These are phyloP conservation scores for Vanilla planifolia DNA, from an alignment of 106 monocot genomes.

Conservation along the genomic window DNA sequence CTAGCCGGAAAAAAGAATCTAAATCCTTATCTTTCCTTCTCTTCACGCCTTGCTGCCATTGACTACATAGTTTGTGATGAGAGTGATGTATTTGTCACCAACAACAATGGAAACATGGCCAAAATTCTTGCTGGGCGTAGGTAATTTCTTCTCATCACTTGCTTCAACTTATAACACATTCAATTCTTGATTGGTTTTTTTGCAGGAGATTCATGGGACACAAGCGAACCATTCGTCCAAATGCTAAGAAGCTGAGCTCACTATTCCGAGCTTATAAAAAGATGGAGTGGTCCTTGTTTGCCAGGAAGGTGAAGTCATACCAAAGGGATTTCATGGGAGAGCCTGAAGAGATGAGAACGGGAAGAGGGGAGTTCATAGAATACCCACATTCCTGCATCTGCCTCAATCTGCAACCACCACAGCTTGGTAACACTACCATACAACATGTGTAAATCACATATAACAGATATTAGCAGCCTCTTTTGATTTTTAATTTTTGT, in stretches of 20 bases:
- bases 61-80: slow-evolving; percentile 92
- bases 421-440: too few species aligned
- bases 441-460: too few species aligned
- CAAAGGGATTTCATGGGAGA: slow-evolving; percentile 93
- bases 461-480: too few species aligned
- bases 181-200: too few species aligned
- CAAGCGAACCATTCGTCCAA: slow-evolving; percentile 89
- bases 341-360: slow-evolving; percentile 82
- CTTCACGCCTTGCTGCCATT: slow-evolving; percentile 89
- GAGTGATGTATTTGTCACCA: slow-evolving; percentile 92
- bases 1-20: slow-evolving; percentile 56
- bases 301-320: slow-evolving; percentile 43
- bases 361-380: slow-evolving; percentile 85
- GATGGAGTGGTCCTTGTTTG: slow-evolving; percentile 60
- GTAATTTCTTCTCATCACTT: slow-evolving; percentile 20
- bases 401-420: slow-evolving; percentile 11
- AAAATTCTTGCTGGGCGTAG: slow-evolving; percentile 90
- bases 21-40: slow-evolving; percentile 53
- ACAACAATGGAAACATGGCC: slow-evolving; percentile 99
- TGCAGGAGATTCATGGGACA: slow-evolving; percentile 92
- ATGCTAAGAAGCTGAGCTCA: slow-evolving; percentile 73
- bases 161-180: too few species aligned
- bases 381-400: slow-evolving; percentile 89
- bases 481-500: too few species aligned
- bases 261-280: slow-evolving; percentile 42